Evolutionary conservation across 371 early-diverging fungal species (phyloP), one percentile per base, ranked within the genome.

Genomic region (Choanephora cucurbitarum): DNA sequence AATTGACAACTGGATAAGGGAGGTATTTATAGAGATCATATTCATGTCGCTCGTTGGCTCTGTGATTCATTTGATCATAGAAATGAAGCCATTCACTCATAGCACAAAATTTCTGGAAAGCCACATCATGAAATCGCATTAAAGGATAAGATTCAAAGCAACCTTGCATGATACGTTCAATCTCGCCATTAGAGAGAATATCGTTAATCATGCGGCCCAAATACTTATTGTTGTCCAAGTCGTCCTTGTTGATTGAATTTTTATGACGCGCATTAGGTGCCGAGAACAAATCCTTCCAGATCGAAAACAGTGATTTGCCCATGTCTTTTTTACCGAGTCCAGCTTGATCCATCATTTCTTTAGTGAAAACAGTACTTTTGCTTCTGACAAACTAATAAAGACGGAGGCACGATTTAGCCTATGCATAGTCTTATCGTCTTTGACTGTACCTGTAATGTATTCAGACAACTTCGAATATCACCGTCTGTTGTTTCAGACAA

Each of bases 111-210:
- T 89, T 87, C 63, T 81, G 63, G 54, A 83, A 72, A 1, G 88
- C 86, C 10, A 85, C 69, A 70, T 96, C 95, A 50, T 92, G 84
- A 52, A 87, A 87, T 19, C 83, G 73, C 80, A 89, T 83, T 17
- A 81, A 69, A 9, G 88, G 83, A 67, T 92, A 98, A 57, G 92
- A 90, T 55, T 98, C 97, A 71, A 91, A 95, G 62, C 93, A 94
- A 1, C 95, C 95, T 77, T 91, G 89, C 70, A 94, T 79, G 14
- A 97, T 61, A 44, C 86, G 85, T 13, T 95, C 95, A 46, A 84
- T 81, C 59, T 95, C 94, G 13, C 94, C 94, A 52, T 83, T 88
- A 3, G 81, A 70, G 7, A 73, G 64, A 21, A 94, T 69, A 0
- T 82, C 46, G 1, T 76, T 58, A 5, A 79, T 62, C 9, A 96